These are phyloP conservation scores for Phytophthora lateralis DNA, from an alignment of 352 stramenopile genomes.

Conservation along the genomic window DNA sequence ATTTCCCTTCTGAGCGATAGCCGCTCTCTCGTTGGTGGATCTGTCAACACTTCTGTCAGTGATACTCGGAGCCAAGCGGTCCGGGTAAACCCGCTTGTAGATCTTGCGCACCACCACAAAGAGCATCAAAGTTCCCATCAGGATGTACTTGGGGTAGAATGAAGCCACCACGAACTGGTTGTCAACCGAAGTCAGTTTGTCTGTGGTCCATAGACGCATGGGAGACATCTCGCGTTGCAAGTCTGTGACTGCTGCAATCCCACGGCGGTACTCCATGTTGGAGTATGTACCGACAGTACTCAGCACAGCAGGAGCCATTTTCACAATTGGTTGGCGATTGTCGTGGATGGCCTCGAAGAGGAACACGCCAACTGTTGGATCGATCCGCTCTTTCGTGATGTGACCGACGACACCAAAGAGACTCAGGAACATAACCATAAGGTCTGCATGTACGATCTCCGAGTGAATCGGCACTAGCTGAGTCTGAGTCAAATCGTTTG, in stretches of 20 bases:
- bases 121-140: conserved; percentile 27
- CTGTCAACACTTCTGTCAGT: conserved; percentile 29
- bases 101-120: conserved; percentile 33
- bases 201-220: conserved; percentile 37
- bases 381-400: conserved; percentile 34
- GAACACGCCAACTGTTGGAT: conserved; percentile 30
- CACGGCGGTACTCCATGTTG: conserved; percentile 30
- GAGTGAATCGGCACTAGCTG: conserved; percentile 35
- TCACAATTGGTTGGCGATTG: conserved; percentile 31
- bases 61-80: conserved; percentile 28
- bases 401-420: conserved; percentile 32
- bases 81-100: conserved; percentile 34
- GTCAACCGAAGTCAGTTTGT: conserved; percentile 29
- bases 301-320: conserved; percentile 21
- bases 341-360: conserved; percentile 35
- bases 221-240: conserved; percentile 32
- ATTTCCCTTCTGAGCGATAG: conserved; percentile 34
- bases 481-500: conserved; percentile 26
- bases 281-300: conserved; percentile 20
- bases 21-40: conserved; percentile 32
- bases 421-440: conserved; percentile 46
- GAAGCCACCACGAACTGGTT: conserved; percentile 30
- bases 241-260: conserved; percentile 34
- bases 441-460: conserved; percentile 43
- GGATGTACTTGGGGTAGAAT: conserved; percentile 38